phyloP scores from a whole-genome alignment of 768 basidiomycete genomes.

The Pisolithus orientalis region DNA sequence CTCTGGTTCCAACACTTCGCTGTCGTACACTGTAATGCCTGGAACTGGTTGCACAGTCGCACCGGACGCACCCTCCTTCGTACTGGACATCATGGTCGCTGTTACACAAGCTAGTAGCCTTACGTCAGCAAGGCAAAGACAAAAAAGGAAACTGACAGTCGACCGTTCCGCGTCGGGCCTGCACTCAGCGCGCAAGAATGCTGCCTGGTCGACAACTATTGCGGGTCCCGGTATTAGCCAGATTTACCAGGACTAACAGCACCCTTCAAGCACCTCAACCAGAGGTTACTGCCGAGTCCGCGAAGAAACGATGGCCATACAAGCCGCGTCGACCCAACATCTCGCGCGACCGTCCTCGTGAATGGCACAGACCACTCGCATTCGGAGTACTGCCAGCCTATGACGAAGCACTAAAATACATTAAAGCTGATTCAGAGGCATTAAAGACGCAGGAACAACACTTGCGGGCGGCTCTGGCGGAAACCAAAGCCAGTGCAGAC shows the following conservation, averaged over 20 bases:
- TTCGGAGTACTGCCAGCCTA: constrained; percentile 68
- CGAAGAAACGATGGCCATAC: constrained; percentile 8
- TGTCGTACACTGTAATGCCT: constrained; percentile 73
- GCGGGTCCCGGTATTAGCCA: constrained; percentile 1
- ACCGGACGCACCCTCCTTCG: constrained; percentile 55
- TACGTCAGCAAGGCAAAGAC: neutral
- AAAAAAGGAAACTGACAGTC: neutral
- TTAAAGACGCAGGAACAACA: constrained; percentile 32
- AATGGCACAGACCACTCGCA: constrained; percentile 62
- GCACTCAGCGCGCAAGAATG: neutral
- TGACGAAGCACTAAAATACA: constrained; percentile 74
- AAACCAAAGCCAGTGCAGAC: constrained; percentile 18
- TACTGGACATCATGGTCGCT: constrained; percentile 68
- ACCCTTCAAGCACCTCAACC: constrained; percentile 4
- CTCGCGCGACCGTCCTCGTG: constrained; percentile 42
- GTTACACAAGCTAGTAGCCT: neutral
- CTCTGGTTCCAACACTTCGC: constrained; percentile 81
- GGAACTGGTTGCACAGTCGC: constrained; percentile 47
- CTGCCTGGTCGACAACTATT: neutral
- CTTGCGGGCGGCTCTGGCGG: constrained; percentile 14
- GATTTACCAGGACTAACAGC: constrained; percentile 4
- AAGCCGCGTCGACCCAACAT: constrained; percentile 45
- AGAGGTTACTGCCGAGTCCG: neutral
- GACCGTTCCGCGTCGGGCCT: neutral
- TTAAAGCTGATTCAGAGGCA: constrained; percentile 52